Evolutionary conservation across 1,139 yeast genomes (phyloP).

Genomic region (Meyerozyma sp.): DNA sequence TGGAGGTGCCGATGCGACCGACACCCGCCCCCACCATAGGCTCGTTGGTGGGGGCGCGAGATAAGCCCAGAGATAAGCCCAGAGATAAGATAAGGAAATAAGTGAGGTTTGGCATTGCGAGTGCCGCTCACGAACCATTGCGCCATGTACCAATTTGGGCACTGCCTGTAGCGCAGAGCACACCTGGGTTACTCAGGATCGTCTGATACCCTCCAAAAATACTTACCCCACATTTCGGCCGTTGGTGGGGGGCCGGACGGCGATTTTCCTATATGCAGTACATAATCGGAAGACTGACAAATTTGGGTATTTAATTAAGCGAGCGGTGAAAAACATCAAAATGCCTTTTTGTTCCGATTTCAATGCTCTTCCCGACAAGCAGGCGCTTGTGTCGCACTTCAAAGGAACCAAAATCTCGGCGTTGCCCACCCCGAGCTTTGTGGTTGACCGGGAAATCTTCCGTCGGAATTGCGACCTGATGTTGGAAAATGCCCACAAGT

Average conservation of each 20-base stretch:
- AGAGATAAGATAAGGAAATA: not conserved
- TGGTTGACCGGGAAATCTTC: conserved; percentile 32
- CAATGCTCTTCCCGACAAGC: conserved; percentile 19
- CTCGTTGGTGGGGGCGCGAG: not conserved
- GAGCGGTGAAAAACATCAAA: not conserved
- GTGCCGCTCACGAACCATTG: not conserved
- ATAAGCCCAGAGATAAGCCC: not conserved
- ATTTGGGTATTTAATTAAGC: not conserved
- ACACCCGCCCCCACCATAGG: not conserved
- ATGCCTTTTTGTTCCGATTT: conserved; percentile 12
- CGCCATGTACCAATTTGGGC: too few species aligned
- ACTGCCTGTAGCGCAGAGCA: too few species aligned
- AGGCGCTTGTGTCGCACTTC: conserved; percentile 15
- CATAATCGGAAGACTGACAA: not conserved
- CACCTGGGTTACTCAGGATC: too few species aligned
- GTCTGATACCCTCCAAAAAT: not conserved
- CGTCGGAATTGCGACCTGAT: conserved; percentile 22
- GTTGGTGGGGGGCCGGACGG: not conserved
- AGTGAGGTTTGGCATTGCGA: not conserved
- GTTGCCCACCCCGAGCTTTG: conserved; percentile 54
- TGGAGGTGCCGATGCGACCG: not conserved
- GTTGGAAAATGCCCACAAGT: conserved; percentile 23
- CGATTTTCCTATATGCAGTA: not conserved
- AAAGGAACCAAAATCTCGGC: conserved; percentile 21
- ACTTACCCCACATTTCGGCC: not conserved